These are phyloP conservation scores for Kwoniella heveanensis DNA, from an alignment of 768 basidiomycete species.

Conservation along the genomic window DNA sequence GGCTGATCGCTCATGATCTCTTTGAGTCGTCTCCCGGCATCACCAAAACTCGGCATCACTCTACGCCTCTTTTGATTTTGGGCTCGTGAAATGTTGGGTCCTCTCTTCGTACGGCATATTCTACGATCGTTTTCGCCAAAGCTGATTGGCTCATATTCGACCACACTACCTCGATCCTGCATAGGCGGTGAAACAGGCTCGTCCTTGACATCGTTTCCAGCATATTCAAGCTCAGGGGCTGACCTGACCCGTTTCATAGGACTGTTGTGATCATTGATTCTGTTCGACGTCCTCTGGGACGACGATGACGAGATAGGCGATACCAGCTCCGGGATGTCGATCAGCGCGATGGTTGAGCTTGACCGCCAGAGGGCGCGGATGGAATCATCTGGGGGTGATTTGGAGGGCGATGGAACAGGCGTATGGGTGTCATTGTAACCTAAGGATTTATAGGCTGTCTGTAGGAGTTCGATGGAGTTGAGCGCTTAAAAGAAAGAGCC, in stretches of 20 bases:
- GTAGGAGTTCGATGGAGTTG: slow-evolving; percentile 22
- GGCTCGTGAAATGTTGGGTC: no score
- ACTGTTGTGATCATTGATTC: no score
- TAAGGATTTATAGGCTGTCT: slow-evolving; percentile 33
- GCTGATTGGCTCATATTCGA: no score
- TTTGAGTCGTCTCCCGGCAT: neutral
- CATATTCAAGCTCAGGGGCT: slow-evolving; percentile 2
- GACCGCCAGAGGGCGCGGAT: slow-evolving; percentile 33
- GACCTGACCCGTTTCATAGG: slow-evolving; percentile 7
- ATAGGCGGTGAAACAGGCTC: neutral
- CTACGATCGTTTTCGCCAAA: no score
- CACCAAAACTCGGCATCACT: neutral
- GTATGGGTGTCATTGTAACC: slow-evolving; percentile 30
- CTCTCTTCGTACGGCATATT: no score
- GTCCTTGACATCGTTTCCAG: neutral
- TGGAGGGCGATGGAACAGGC: slow-evolving; percentile 6
- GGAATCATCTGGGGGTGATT: slow-evolving; percentile 32
- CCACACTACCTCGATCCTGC: no score
- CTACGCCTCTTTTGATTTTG: neutral
- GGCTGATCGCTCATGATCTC: neutral
- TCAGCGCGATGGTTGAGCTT: slow-evolving; percentile 10
- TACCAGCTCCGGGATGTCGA: slow-evolving; percentile 15
- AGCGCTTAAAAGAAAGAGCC: no score
- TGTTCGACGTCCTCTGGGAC: neutral
- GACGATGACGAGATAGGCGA: slow-evolving; percentile 19